Evolutionary conservation across 306 rosid genomes (phyloP).

Genomic region (Gastrolobium villosum): DNA sequence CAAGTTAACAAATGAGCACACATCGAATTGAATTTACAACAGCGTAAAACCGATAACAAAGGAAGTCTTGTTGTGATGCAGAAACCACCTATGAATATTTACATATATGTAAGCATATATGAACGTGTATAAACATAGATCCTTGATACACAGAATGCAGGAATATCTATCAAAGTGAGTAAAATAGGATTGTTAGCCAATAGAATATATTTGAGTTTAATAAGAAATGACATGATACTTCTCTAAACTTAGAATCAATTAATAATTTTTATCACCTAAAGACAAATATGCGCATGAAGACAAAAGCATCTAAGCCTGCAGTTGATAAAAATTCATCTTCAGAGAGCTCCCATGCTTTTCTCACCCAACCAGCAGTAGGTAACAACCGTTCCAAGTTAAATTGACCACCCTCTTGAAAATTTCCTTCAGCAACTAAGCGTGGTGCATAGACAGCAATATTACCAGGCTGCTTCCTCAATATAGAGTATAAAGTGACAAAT

Average conservation of each 20-base stretch:
- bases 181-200: slow-evolving; percentile 31
- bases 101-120: neutral
- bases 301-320: slow-evolving; percentile 78
- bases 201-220: neutral
- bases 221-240: slow-evolving; percentile 37
- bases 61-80: neutral
- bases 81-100: slow-evolving; percentile 4
- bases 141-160: neutral
- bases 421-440: slow-evolving; percentile 59
- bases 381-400: slow-evolving; percentile 63
- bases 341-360: slow-evolving; percentile 73
- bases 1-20: slow-evolving; percentile 5
- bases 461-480: slow-evolving; percentile 75
- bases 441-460: slow-evolving; percentile 71
- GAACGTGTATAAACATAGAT: slow-evolving; percentile 19
- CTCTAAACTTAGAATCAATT: slow-evolving; percentile 19
- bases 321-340: slow-evolving; percentile 70
- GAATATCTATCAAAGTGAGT: slow-evolving; percentile 26
- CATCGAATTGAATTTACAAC: neutral
- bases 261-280: slow-evolving; percentile 64
- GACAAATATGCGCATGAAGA: slow-evolving; percentile 77
- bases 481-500: slow-evolving; percentile 69
- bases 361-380: slow-evolving; percentile 74
- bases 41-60: neutral
- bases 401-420: slow-evolving; percentile 31